Conservation (phyloP, 1,284 basidiomycete genomes). For the Sphaerobolus stellatus region DNA sequence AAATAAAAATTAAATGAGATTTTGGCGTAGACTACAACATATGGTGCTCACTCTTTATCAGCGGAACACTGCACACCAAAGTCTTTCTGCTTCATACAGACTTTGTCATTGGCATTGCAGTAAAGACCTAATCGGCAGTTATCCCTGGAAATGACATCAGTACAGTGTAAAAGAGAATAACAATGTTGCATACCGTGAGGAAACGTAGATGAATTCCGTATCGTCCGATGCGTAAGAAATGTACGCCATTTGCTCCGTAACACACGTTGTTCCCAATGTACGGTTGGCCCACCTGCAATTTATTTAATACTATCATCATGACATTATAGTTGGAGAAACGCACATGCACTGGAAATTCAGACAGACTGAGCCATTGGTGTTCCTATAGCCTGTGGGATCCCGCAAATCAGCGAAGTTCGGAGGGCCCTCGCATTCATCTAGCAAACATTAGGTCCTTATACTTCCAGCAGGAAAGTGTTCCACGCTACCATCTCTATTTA, state of each 20-base stretch:
- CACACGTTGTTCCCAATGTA: constrained; percentile 62
- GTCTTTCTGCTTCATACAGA: constrained; percentile 61
- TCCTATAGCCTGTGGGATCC: no score
- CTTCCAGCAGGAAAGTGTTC: not conserved
- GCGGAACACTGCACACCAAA: constrained; percentile 62
- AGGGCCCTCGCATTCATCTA: constrained; percentile 76
- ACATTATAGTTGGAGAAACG: constrained; percentile 29
- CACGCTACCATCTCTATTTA: constrained; percentile 79
- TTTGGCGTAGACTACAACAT: constrained; percentile 1
- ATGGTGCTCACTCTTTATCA: constrained; percentile 70
- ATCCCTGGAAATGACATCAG: constrained; percentile 42
- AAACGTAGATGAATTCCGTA: constrained; percentile 68
- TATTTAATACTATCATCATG: not conserved
- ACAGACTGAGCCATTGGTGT: constrained; percentile 80
- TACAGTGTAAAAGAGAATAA: not conserved
- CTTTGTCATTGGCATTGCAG: constrained; percentile 61
- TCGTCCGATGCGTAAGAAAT: constrained; percentile 58
- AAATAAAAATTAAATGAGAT: constrained; percentile 9
- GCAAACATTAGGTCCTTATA: not conserved
- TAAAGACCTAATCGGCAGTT: constrained; percentile 69
- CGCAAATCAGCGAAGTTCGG: constrained; percentile 60
- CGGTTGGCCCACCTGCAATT: constrained; percentile 68
- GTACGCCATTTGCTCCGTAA: constrained; percentile 76
- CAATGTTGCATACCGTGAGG: constrained; percentile 62
- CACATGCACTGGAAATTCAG: constrained; percentile 80